Evolutionary conservation across 345 rosid species (phyloP).

Genomic region (Balakata baccata): DNA sequence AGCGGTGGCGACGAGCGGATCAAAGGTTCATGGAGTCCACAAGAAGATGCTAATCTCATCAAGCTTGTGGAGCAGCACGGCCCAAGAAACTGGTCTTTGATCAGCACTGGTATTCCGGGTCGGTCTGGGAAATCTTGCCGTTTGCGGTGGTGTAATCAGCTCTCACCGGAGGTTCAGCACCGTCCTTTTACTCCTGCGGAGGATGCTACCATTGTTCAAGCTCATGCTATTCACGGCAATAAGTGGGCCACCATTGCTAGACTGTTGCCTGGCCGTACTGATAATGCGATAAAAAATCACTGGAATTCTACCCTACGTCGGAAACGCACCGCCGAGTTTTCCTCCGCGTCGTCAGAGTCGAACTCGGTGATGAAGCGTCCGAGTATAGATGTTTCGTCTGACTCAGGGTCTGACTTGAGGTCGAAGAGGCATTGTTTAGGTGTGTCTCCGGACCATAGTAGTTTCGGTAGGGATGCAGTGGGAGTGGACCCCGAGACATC

Average conservation of each 20-base stretch:
- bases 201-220: slow-evolving; percentile 48
- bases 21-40: slow-evolving; percentile 64
- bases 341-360: slow-evolving; percentile 38
- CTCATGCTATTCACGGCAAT: slow-evolving; percentile 55
- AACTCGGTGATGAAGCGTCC: slow-evolving; percentile 29
- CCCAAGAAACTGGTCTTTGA: slow-evolving; percentile 66
- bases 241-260: slow-evolving; percentile 72
- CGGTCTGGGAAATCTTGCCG: slow-evolving; percentile 69
- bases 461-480: slow-evolving; percentile 6
- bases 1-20: slow-evolving; percentile 33
- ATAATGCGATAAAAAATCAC: slow-evolving; percentile 64
- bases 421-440: slow-evolving; percentile 33
- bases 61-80: slow-evolving; percentile 56
- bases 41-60: slow-evolving; percentile 50
- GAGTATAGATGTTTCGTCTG: slow-evolving; percentile 15
- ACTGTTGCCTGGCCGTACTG: slow-evolving; percentile 63
- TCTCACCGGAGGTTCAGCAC: slow-evolving; percentile 61
- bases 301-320: slow-evolving; percentile 64
- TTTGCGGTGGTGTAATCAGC: slow-evolving; percentile 73
- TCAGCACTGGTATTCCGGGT: slow-evolving; percentile 55
- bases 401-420: slow-evolving; percentile 11
- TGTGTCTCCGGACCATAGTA: slow-evolving; percentile 18
- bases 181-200: slow-evolving; percentile 56
- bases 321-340: slow-evolving; percentile 22
- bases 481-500: slow-evolving; percentile 34